Base-by-base conservation (phyloP, 2,329 filamentous ascomycete genomes). In the Fusarium sterilihyphosum region DNA sequence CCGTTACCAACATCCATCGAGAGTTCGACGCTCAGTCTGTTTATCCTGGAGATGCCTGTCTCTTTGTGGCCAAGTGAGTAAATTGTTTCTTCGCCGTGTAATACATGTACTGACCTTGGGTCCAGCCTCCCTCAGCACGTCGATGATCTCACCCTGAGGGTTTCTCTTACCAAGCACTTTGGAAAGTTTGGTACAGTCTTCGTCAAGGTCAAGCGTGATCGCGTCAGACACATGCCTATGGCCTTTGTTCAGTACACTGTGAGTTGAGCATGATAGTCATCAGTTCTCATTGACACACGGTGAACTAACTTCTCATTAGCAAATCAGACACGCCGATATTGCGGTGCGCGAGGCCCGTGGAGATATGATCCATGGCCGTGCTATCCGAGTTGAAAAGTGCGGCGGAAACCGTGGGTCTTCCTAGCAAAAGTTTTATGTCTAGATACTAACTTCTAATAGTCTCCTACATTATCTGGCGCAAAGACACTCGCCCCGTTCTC, bases 1-100 rank as follows among this genome's bases (percentile, higher is more conserved):
- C 41, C 18, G 11, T 56, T 26, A 33, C 43, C 13, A 24, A 35
- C 11, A n/a, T 17, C 2, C 50, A 57, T 12, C 12, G 31, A 13
- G 52, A 40, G 4, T 79, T 86, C 6, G 87, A 90, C 74, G 86
- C 88, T 8, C 89, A 91, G 76, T 81, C 81, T 2, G 81, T 86
- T 41, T 89, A 88, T 61, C 86, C 88, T 1, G 84, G 89, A 1
- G 86, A 85, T 13, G 87, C 88, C 44, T 92, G 90, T 76, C 85
- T 92, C 41, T 92, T 92, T 75, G 89, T 91, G 43, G 91, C 90
- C 38, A 92, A 92, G 91, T 92, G 85, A 84, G 88, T 84, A 18
- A 33, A 31, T 18, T 54, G 7, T 11, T 10, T 22, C 14, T 11
- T 24, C 9, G n/a, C 16, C 12, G 14, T 9, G 7, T 14, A 22